phyloP scores from a whole-genome alignment of 164 flowering plant genomes.

The Magnolia officinalis region DNA sequence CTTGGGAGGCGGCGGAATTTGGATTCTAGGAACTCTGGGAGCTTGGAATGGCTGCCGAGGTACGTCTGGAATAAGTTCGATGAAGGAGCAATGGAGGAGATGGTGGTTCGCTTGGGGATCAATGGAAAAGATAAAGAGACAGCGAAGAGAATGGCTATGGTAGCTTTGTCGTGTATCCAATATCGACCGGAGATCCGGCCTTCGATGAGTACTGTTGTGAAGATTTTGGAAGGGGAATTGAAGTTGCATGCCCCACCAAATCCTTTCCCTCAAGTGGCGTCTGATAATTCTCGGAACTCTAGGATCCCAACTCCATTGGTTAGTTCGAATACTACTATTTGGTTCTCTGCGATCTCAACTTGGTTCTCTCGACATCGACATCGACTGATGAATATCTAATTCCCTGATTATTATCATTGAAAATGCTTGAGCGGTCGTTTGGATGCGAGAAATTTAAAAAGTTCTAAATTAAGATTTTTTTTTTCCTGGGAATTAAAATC shows the following conservation, averaged over 20 bases:
- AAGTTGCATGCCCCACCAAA: background rate
- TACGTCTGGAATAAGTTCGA: conserved; percentile 19
- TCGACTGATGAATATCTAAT: too few species aligned
- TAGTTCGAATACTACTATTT: background rate
- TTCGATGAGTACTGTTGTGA: conserved; percentile 7
- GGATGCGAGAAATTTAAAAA: too few species aligned
- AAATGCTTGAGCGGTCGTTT: too few species aligned
- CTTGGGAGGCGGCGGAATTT: conserved; percentile 18
- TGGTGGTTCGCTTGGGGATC: background rate
- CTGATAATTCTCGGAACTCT: background rate
- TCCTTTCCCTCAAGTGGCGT: background rate
- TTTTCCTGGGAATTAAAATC: too few species aligned
- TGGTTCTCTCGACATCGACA: too few species aligned
- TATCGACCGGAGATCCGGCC: conserved; percentile 4
- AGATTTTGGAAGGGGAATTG: conserved; percentile 4
- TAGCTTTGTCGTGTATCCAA: conserved; percentile 13
- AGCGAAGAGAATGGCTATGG: conserved; percentile 5
- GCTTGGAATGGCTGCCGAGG: conserved; percentile 15
- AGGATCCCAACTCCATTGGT: background rate
- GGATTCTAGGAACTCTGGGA: background rate
- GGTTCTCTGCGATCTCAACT: too few species aligned
- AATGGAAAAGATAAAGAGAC: background rate
- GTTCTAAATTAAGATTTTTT: too few species aligned
- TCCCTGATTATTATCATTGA: too few species aligned
- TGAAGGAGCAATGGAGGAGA: conserved; percentile 9